Evolutionary conservation across 2,329 filamentous ascomycete genomes (phyloP).

Genomic region (Cercospora citrullina): DNA sequence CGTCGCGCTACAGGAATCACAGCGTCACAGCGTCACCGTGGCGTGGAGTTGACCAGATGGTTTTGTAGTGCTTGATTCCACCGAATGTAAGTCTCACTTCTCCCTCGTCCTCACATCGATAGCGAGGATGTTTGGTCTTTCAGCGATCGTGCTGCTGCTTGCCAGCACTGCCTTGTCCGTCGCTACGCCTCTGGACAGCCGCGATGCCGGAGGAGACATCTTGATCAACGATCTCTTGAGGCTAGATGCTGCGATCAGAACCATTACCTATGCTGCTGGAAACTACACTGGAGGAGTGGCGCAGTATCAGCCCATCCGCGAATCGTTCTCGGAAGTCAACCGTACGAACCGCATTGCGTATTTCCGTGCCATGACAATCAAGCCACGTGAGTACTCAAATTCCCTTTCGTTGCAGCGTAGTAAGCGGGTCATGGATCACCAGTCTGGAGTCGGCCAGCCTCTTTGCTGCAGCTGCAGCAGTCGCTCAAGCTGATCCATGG

Average conservation of each 20-base stretch:
- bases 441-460: no score
- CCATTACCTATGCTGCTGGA: conserved; percentile 19
- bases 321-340: conserved; percentile 27
- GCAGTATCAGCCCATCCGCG: conserved; percentile 24
- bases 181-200: conserved; percentile 11
- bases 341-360: conserved; percentile 31
- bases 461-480: background rate
- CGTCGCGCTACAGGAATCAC: conserved; percentile 1
- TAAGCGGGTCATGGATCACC: no score
- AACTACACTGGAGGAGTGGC: conserved; percentile 26
- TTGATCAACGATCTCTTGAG: conserved; percentile 23
- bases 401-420: background rate
- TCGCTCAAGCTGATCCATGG: background rate
- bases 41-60: background rate
- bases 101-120: background rate
- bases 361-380: conserved; percentile 29
- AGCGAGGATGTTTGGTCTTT: conserved; percentile 4
- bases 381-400: conserved; percentile 21
- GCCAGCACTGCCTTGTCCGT: conserved; percentile 10
- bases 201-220: conserved; percentile 27
- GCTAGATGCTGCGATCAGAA: conserved; percentile 28
- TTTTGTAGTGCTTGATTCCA: background rate
- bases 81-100: conserved; percentile 1
- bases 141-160: conserved; percentile 11
- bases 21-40: conserved; percentile 7